phyloP scores from a whole-genome alignment of 2,329 filamentous ascomycete genomes.

The Ascochyta rabiei region DNA sequence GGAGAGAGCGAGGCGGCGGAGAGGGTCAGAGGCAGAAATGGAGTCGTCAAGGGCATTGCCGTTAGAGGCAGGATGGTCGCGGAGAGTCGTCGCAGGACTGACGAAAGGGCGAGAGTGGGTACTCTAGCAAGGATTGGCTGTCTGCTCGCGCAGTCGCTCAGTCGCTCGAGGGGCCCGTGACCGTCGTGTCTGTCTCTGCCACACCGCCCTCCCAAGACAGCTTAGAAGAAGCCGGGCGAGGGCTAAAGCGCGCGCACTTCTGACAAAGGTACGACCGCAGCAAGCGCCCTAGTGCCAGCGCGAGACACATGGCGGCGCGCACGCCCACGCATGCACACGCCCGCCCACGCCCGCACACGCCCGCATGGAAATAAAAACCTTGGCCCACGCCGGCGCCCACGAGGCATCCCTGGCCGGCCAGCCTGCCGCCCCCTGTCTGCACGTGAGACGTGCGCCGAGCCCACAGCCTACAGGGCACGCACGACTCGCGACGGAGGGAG shows the following conservation, averaged over 20 bases:
- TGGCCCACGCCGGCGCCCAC: conserved; percentile 40
- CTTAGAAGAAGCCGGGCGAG: conserved; percentile 32
- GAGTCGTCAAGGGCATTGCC: conserved; percentile 44
- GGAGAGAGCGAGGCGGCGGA: conserved; percentile 24
- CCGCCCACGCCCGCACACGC: conserved; percentile 27
- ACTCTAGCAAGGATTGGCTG: conserved; percentile 43
- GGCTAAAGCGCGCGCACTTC: conserved; percentile 38
- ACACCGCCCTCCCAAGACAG: conserved; percentile 39
- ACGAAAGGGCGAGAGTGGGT: conserved; percentile 43
- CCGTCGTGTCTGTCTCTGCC: conserved; percentile 32
- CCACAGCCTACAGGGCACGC: neutral
- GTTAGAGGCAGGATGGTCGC: conserved; percentile 39
- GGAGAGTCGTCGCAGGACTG: conserved; percentile 40
- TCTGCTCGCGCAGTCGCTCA: conserved; percentile 2
- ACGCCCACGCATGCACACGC: conserved; percentile 21
- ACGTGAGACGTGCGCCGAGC: conserved; percentile 14
- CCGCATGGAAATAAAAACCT: conserved; percentile 37
- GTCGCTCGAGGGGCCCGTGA: conserved; percentile 24
- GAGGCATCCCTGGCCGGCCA: conserved; percentile 46
- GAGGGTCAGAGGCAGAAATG: conserved; percentile 36
- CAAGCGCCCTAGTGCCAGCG: conserved; percentile 27
- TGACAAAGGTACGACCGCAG: conserved; percentile 34
- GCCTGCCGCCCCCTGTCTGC: conserved; percentile 3
- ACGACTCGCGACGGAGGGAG: neutral
- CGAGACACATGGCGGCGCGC: conserved; percentile 40